A percentile compares a stretch with the other conserved stretches of the same genome.
These are phyloP conservation scores for Boeremia lycopersici DNA, from an alignment of 2,329 filamentous ascomycete genomes.

Conservation along the genomic window DNA sequence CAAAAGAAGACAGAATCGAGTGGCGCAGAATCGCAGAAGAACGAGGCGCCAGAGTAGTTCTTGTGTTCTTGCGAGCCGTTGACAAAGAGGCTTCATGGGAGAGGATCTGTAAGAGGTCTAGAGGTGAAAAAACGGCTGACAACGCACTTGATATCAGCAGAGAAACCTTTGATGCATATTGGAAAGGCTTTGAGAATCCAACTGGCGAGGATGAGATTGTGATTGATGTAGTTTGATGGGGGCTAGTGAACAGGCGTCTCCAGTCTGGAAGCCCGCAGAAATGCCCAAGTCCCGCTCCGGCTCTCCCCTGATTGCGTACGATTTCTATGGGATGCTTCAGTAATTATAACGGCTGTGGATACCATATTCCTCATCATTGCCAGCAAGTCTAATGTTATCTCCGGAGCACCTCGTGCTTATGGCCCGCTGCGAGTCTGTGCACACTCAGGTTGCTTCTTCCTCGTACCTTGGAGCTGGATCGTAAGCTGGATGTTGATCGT, in stretches of 20 bases:
- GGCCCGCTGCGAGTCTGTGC: too few relatives aligned
- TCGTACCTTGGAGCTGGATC: background rate
- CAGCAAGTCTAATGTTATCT: too few relatives aligned
- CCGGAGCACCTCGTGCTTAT: too few relatives aligned
- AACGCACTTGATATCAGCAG: constrained; percentile 15
- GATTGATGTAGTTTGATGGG: constrained; percentile 2
- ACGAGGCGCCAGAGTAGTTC: constrained; percentile 10
- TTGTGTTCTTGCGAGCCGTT: constrained; percentile 14
- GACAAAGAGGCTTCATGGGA: constrained; percentile 16
- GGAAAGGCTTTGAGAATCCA: constrained; percentile 18
- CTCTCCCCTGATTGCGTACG: too few relatives aligned
- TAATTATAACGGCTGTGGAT: too few relatives aligned
- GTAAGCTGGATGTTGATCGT: background rate
- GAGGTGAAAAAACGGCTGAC: constrained; percentile 10
- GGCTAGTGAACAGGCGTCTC: too few relatives aligned
- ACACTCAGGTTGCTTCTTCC: background rate
- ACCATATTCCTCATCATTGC: too few relatives aligned
- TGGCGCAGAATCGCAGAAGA: constrained; percentile 11
- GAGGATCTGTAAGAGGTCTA: constrained; percentile 13
- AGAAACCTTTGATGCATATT: constrained; percentile 19
- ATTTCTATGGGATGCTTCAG: too few relatives aligned
- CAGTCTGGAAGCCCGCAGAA: too few relatives aligned
- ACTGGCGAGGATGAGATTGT: constrained; percentile 13
- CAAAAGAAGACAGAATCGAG: constrained; percentile 15
- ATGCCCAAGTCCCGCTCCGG: too few relatives aligned